These are phyloP conservation scores for Phyllosticta citribraziliensis DNA, from an alignment of 2,329 filamentous ascomycete genomes.

Conservation along the genomic window DNA sequence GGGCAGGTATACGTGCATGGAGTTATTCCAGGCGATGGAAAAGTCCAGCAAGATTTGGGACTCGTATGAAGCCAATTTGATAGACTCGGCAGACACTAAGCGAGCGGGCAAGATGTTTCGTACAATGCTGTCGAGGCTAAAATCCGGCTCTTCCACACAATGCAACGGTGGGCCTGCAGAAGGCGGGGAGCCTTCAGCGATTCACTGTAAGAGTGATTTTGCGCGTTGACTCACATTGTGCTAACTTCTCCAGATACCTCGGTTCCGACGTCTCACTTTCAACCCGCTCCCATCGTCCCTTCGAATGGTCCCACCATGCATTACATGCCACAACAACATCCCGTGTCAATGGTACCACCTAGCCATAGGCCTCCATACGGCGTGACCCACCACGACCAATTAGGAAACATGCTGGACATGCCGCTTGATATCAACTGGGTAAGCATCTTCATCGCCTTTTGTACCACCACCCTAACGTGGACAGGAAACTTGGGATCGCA, in stretches of 20 bases:
- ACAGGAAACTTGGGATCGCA: conserved; percentile 8
- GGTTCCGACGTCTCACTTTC: neutral
- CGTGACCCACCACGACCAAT: neutral
- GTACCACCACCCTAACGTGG: no score
- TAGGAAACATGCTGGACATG: conserved; percentile 8
- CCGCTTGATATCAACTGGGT: conserved; percentile 10
- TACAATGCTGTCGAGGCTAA: conserved; percentile 2
- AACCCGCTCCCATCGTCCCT: neutral
- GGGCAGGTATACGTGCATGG: neutral
- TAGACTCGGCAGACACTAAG: conserved; percentile 6
- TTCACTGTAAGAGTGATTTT: neutral
- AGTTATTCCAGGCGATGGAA: conserved; percentile 3
- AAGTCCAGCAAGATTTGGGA: conserved; percentile 8
- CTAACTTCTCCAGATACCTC: neutral
- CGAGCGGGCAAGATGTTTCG: conserved; percentile 5
- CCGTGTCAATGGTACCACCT: neutral
- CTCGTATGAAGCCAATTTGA: conserved; percentile 5
- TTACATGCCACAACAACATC: conserved; percentile 1
- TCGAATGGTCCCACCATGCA: neutral
- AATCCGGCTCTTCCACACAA: neutral
- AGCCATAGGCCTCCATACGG: neutral
- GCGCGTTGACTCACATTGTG: neutral
- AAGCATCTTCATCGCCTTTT: neutral
- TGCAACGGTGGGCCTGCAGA: neutral
- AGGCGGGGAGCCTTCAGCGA: neutral